These are phyloP conservation scores for Coniochaeta sp. DNA, from an alignment of 2,329 filamentous ascomycete species.

Conservation along the genomic window DNA sequence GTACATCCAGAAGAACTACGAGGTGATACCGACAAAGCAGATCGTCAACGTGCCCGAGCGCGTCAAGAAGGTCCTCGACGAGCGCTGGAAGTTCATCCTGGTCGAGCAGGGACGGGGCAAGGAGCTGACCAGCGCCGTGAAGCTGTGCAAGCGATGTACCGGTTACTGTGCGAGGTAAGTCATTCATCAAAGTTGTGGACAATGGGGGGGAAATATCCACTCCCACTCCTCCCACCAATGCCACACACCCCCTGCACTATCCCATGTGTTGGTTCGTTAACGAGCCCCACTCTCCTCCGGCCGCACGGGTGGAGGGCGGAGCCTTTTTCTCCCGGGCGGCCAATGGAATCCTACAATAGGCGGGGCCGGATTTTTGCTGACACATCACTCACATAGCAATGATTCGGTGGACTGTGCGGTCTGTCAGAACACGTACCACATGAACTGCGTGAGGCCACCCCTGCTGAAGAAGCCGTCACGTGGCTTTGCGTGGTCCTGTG, in stretches of 20 bases:
- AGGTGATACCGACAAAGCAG: conserved; percentile 83
- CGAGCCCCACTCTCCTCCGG: conserved; percentile 3
- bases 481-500: conserved; percentile 97
- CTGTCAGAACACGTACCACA: conserved; percentile 92
- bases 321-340: neutral
- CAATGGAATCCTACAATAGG: conserved; percentile 8
- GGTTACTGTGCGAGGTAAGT: conserved; percentile 88
- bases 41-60: conserved; percentile 95
- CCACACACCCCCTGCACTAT: conserved; percentile 1
- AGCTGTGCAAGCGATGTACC: conserved; percentile 88
- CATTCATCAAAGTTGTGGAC: too few relatives aligned
- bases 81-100: conserved; percentile 93
- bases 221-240: conserved; percentile 4
- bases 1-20: conserved; percentile 97
- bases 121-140: conserved; percentile 91
- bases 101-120: conserved; percentile 91
- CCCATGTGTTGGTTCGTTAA: conserved; percentile 3
- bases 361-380: conserved; percentile 13
- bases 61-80: conserved; percentile 92
- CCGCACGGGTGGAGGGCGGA: conserved; percentile 1
- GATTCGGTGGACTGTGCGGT: conserved; percentile 97
- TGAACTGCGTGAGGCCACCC: conserved; percentile 92
- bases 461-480: conserved; percentile 92
- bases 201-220: too few relatives aligned
- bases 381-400: conserved; percentile 47